A percentile compares a stretch with the other conserved stretches of the same genome.
phyloP scores from a whole-genome alignment of 768 basidiomycete genomes.

The Mycena vitilis region DNA sequence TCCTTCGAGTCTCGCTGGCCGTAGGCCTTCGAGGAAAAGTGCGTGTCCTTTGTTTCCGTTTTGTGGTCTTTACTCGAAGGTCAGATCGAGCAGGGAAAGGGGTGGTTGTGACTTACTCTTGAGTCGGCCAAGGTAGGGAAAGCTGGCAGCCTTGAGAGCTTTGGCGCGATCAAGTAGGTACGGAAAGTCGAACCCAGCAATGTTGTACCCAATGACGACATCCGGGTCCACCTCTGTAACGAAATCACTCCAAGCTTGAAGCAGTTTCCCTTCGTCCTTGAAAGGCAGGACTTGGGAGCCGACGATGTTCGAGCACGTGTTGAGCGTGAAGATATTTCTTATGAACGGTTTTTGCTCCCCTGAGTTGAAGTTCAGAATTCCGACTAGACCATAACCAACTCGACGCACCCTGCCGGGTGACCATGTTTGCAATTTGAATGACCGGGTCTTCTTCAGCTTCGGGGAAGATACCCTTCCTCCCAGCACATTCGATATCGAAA shows the following conservation, averaged over 20 bases:
- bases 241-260: constrained; percentile 91
- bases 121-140: constrained; percentile 81
- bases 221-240: constrained; percentile 93
- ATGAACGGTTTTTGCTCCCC: constrained; percentile 95
- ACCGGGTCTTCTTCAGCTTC: constrained; percentile 92
- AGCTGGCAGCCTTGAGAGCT: constrained; percentile 75
- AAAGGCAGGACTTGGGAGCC: constrained; percentile 96
- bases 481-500: constrained; percentile 99
- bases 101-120: constrained; percentile 59
- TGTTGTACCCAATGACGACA: constrained; percentile 96
- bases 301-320: constrained; percentile 93
- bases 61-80: constrained; percentile 63
- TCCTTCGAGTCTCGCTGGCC: constrained; percentile 98
- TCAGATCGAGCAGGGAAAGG: constrained; percentile 11
- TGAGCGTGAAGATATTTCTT: constrained; percentile 95
- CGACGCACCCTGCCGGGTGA: constrained; percentile 90
- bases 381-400: neutral
- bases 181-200: constrained; percentile 93
- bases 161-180: constrained; percentile 95
- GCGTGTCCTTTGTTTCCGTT: constrained; percentile 90
- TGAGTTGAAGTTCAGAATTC: constrained; percentile 44
- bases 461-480: constrained; percentile 96
- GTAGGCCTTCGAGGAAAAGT: constrained; percentile 98
- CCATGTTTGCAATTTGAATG: constrained; percentile 99
- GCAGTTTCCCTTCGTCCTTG: constrained; percentile 77